Percentiles rank a stretch among this genome's conserved stretches.
Conservation (phyloP, 1,284 basidiomycete genomes). For the Pseudozyma tsukubaensis region DNA sequence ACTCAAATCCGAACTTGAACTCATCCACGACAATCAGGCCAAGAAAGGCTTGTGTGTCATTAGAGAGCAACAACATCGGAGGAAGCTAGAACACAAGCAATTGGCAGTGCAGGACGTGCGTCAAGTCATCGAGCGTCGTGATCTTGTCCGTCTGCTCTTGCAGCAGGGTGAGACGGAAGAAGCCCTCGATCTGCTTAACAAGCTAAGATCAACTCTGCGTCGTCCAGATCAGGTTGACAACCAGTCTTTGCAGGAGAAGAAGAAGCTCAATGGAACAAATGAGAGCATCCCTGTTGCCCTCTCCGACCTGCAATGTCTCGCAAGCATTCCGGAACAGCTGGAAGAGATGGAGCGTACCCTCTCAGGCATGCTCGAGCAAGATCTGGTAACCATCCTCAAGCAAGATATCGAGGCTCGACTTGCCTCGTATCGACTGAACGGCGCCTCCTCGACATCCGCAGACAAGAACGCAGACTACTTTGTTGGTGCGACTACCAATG, state of each 20-base stretch:
- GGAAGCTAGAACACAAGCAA: slow-evolving; percentile 47
- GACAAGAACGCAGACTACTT: slow-evolving; percentile 15
- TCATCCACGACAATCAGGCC: slow-evolving; percentile 79
- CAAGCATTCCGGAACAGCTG: slow-evolving; percentile 52
- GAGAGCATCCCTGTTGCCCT: slow-evolving; percentile 1
- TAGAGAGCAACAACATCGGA: slow-evolving; percentile 49
- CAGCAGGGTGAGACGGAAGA: slow-evolving; percentile 65
- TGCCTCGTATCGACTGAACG: slow-evolving; percentile 4
- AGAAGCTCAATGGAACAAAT: neutral
- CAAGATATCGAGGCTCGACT: slow-evolving; percentile 74
- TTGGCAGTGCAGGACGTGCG: slow-evolving; percentile 43
- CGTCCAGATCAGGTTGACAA: neutral
- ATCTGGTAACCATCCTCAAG: slow-evolving; percentile 79
- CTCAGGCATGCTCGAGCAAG: slow-evolving; percentile 67
- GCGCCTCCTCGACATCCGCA: slow-evolving; percentile 1
- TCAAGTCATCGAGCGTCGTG: slow-evolving; percentile 53
- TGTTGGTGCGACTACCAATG: neutral
- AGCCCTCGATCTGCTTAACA: slow-evolving; percentile 58
- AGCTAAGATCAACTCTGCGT: slow-evolving; percentile 26
- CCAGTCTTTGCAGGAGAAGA: neutral
- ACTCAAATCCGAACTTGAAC: slow-evolving; percentile 78
- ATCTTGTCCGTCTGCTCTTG: slow-evolving; percentile 54
- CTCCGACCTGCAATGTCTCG: slow-evolving; percentile 32
- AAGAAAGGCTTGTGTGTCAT: slow-evolving; percentile 53
- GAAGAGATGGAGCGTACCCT: slow-evolving; percentile 52